A percentile compares a stretch with the other conserved stretches of the same genome.
Evolutionary conservation across 2,329 filamentous ascomycete species (phyloP).

Genomic region (Aspergillus udagawae): DNA sequence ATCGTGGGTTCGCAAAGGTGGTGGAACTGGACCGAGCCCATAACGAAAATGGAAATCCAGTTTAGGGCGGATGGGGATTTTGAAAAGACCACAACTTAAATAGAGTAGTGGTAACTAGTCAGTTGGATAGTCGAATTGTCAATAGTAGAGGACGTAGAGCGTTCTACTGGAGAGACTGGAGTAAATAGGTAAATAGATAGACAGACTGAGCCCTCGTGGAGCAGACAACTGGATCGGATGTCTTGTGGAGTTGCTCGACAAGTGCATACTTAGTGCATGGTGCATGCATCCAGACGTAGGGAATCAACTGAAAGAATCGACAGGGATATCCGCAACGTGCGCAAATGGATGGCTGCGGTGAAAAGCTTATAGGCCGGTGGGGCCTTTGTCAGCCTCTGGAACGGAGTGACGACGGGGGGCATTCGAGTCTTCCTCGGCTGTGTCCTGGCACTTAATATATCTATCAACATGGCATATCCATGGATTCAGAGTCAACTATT

Average conservation of each 20-base stretch:
- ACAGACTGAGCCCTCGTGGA: not conserved
- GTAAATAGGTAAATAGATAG: not conserved
- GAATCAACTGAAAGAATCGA: not conserved
- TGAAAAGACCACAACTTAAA: not conserved
- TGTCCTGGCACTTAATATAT: not conserved
- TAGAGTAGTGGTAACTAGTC: not conserved
- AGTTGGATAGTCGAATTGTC: not conserved
- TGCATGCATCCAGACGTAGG: no score
- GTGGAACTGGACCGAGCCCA: not conserved
- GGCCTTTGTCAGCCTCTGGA: not conserved
- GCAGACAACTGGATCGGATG: not conserved
- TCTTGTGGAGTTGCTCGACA: not conserved
- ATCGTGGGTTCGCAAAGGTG: not conserved
- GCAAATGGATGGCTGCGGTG: constrained; percentile 17
- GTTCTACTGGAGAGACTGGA: not conserved
- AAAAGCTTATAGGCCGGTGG: constrained; percentile 11
- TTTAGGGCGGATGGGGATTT: not conserved
- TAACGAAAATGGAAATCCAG: not conserved
- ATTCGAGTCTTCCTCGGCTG: not conserved
- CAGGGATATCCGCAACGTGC: constrained; percentile 16
- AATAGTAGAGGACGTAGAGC: not conserved
- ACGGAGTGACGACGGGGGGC: no score
- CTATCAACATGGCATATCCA: not conserved
- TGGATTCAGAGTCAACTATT: not conserved
- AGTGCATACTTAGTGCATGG: not conserved